Percentiles rank a stretch among this genome's conserved stretches.
phyloP scores from a whole-genome alignment of 2,329 filamentous ascomycete genomes.

The Penicillium decumbens region DNA sequence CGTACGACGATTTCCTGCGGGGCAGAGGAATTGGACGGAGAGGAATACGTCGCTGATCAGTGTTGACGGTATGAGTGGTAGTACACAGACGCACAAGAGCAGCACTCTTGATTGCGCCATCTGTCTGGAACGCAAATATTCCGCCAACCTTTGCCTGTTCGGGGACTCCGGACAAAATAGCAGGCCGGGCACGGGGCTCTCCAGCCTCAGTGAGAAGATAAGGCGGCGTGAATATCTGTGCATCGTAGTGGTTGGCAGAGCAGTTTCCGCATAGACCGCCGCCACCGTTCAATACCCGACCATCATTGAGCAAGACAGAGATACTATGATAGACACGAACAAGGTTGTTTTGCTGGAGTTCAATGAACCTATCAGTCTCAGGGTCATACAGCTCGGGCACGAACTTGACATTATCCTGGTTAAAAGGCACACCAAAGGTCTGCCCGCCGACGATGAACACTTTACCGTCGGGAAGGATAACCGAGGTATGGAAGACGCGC shows the following conservation, averaged over 20 bases:
- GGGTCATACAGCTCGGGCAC: constrained; percentile 49
- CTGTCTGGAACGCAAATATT: constrained; percentile 16
- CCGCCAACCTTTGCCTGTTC: constrained; percentile 1
- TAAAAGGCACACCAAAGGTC: constrained; percentile 41
- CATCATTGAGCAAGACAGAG: constrained; percentile 49
- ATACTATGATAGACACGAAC: constrained; percentile 46
- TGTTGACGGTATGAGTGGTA: constrained; percentile 54
- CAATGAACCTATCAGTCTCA: constrained; percentile 37
- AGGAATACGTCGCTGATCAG: constrained; percentile 53
- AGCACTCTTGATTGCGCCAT: constrained; percentile 28
- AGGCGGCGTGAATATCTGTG: constrained; percentile 53
- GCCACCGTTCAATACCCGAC: constrained; percentile 49
- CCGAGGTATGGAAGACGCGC: constrained; percentile 46
- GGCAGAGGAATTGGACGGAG: constrained; percentile 21
- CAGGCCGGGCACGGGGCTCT: constrained; percentile 38
- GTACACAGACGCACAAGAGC: constrained; percentile 49
- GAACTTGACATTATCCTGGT: constrained; percentile 41
- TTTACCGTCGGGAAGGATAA: constrained; percentile 49
- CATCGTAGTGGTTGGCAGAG: constrained; percentile 51
- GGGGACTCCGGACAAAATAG: constrained; percentile 33
- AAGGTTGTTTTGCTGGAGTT: constrained; percentile 20
- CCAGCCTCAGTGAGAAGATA: constrained; percentile 52
- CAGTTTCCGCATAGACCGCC: constrained; percentile 51
- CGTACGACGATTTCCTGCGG: no score
- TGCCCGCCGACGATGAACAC: constrained; percentile 50